Evolutionary conservation across 306 rosid genomes (phyloP), one percentile per base, ranked within the genome.

Genomic region (Ammopiptanthus mongolicus): DNA sequence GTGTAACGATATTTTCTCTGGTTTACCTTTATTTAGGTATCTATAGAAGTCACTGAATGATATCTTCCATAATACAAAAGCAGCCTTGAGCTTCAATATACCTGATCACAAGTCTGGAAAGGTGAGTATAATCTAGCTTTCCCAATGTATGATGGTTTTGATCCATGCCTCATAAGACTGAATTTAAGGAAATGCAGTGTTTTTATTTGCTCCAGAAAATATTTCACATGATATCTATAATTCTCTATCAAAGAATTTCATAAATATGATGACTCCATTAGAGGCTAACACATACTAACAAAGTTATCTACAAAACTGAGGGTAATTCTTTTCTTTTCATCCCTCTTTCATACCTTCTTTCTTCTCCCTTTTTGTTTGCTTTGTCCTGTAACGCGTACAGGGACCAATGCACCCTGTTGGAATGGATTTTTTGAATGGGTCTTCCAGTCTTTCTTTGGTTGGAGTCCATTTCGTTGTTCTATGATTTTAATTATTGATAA

Each of bases 51-150:
- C 73, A 89, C 93, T 15, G 75, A 87, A 73, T 58, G 91, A 88
- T 86, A 57, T 88, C 82, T 83, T 86, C 73, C 87, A 84, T n/a
- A 79, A 76, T 48, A 88, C 91, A 80, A 94, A 90, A 81, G 86
- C 84, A 50, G 89, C 88, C 39, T 41, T 87, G 69, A 91, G 98
- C 96, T 94, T 94, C 89, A 87, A 37, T 65, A 83, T 94, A 80
- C 98, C 98, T 3, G 98, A 91, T 86, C 96, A 91, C 78, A 91
- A 88, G 88, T 94, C 98, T 47, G 96, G 98, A 84, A 94, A 91
- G 94, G 98, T 91, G 83, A 61, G 92, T 82, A 56, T 14, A 42
- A 47, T 51, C 64, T 29, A 65, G 60, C 15, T 69, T 18, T 34
- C 10, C 14, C 56, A 13, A n/a, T 56, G 18, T 65, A 8, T 13